These are phyloP conservation scores for Coemansia sp. DNA, from an alignment of 192 early-diverging fungal genomes.

Conservation along the genomic window DNA sequence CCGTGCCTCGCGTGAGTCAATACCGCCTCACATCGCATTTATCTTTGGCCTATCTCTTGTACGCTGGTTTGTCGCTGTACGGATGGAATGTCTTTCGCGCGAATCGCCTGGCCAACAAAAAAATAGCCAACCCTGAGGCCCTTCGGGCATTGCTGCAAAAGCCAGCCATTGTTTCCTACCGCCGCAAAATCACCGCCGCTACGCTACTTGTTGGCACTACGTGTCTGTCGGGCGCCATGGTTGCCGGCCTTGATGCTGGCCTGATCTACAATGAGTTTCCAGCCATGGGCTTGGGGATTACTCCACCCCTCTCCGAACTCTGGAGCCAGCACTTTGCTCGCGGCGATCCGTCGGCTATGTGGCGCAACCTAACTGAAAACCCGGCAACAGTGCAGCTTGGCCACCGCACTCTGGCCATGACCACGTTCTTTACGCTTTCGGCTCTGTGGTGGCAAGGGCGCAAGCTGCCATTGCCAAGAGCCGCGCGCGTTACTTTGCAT, in stretches of 20 bases:
- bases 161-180: slow-evolving; percentile 60
- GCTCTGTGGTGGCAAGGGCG: slow-evolving; percentile 77
- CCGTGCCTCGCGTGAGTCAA: slow-evolving; percentile 90
- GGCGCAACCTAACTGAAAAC: slow-evolving; percentile 93
- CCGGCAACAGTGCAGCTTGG: slow-evolving; percentile 93
- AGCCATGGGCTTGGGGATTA: slow-evolving; percentile 82
- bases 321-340: slow-evolving; percentile 45
- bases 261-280: slow-evolving; percentile 98
- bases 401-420: slow-evolving; percentile 88
- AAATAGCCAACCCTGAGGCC: slow-evolving; percentile 55
- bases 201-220: slow-evolving; percentile 76
- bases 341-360: slow-evolving; percentile 52
- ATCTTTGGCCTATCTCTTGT: slow-evolving; percentile 84
- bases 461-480: slow-evolving; percentile 67
- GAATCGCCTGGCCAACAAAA: slow-evolving; percentile 60
- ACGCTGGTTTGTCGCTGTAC: slow-evolving; percentile 74
- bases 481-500: slow-evolving; percentile 69
- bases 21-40: slow-evolving; percentile 92
- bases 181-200: slow-evolving; percentile 36
- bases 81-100: slow-evolving; percentile 77
- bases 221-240: slow-evolving; percentile 89
- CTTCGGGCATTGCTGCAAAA: slow-evolving; percentile 64
- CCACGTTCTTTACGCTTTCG: slow-evolving; percentile 71
- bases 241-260: slow-evolving; percentile 96
- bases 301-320: slow-evolving; percentile 73